A percentile compares a stretch with the other conserved stretches of the same genome.
Conservation (phyloP, 2,329 filamentous ascomycete genomes). For the Geosmithia putterillii region DNA sequence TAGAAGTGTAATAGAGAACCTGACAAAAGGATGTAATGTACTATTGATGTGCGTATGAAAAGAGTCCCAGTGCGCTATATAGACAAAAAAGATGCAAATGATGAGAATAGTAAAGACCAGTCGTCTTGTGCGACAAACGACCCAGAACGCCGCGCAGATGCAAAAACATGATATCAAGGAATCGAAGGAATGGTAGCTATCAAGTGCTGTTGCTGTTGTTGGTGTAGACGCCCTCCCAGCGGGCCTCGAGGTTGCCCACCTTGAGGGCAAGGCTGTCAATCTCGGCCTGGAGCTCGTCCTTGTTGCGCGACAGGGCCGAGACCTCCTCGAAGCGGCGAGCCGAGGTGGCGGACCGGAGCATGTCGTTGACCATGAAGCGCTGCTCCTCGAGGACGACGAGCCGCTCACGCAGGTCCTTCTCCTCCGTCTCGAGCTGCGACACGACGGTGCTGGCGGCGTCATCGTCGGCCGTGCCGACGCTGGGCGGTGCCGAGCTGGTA, state of each 20-base stretch:
- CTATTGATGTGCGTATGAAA: too few relatives aligned
- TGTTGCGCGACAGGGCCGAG: constrained; percentile 62
- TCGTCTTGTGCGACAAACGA: too few relatives aligned
- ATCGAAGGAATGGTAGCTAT: too few relatives aligned
- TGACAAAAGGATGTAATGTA: too few relatives aligned
- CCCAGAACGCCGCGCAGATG: too few relatives aligned
- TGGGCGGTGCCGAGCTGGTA: constrained; percentile 8
- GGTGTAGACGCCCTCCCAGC: constrained; percentile 41
- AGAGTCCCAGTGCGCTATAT: too few relatives aligned
- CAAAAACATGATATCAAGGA: too few relatives aligned
- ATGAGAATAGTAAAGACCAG: too few relatives aligned
- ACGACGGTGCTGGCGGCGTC: constrained; percentile 38
- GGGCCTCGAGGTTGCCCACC: constrained; percentile 52
- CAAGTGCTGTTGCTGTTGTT: too few relatives aligned
- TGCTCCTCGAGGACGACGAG: constrained; percentile 85
- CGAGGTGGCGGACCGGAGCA: constrained; percentile 67
- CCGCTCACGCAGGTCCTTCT: constrained; percentile 68
- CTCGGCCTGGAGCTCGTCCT: constrained; percentile 71
- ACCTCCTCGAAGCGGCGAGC: constrained; percentile 80
- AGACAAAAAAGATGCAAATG: too few relatives aligned
- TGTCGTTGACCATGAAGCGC: constrained; percentile 75
- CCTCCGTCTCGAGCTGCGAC: constrained; percentile 61
- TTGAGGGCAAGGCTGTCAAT: constrained; percentile 56
- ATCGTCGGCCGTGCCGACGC: constrained; percentile 23
- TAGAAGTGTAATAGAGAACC: too few relatives aligned